Base-by-base conservation (phyloP, 805 yeast species). In the Wickerhamiella occidentalis region DNA sequence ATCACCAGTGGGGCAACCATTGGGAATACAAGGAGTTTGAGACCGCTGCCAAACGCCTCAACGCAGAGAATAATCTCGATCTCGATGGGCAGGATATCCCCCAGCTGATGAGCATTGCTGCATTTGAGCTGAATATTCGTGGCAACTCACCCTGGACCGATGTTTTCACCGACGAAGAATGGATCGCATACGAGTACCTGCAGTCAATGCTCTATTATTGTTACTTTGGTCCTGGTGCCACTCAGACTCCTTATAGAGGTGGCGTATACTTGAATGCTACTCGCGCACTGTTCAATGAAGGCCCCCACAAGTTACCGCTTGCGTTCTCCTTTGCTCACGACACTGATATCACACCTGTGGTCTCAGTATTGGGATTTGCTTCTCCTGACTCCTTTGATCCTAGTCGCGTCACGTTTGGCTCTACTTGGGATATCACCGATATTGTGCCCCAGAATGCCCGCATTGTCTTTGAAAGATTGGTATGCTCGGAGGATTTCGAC, bases 301-400 rank as follows among this genome's bases (percentile, higher is more conserved):
- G 67, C 15, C 48, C 48, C 13, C 37, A 47, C 53, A 67, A 54
- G 17, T 56, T 58, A 12, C 61, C 72, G 52, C 59, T 78, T 29
- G 68, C 72, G 61, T 66, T 71, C 47, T 66, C 71, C 13, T 77
- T 77, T 59, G 69, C 78, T n/a, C 82, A 78, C 61, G 82, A 78
- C 59, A 76, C 79, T 21, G 79, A 78, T 56, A 61, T 77, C 37
- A 76, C 74, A 51, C 66, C 71, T 19, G 66, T 72, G 54, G 68
- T 72, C 43, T 61, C 77, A 17, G 68, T 77, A 1, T 62, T 77
- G 33, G 80, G 79, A 2, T 53, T 78, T 33, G 65, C 72, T 25
- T 63, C 62, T 40, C 72, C 75, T 11, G 68, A 61, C 11, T 55
- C 63, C 17, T 58, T 66, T 22, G 71, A 72, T 53, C 64, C 66